Conservation (phyloP, 208 protist species). For the Herpetomonas tarakana region DNA sequence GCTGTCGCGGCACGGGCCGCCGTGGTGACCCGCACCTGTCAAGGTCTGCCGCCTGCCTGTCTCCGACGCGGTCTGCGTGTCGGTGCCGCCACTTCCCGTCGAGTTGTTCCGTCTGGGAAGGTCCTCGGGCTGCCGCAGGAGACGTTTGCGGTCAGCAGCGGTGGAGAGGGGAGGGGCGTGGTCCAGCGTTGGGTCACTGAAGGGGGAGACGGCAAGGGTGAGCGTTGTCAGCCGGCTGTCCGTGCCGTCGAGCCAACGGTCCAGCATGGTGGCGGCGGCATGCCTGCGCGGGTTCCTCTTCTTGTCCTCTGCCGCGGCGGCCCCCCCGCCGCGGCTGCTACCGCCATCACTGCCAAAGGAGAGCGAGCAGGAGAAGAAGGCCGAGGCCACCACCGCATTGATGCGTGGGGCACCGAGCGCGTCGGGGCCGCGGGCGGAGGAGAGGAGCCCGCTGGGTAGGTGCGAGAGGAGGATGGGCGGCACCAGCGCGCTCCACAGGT, state of each 20-base stretch:
- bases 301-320: constrained; percentile 8
- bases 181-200: constrained; percentile 34
- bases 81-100: not conserved
- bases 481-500: constrained; percentile 49
- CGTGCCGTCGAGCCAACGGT: not conserved
- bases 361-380: constrained; percentile 12
- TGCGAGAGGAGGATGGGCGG: constrained; percentile 63
- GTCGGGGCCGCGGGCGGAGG: constrained; percentile 24
- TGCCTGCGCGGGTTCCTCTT: not conserved
- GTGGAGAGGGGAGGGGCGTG: constrained; percentile 23
- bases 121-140: constrained; percentile 11
- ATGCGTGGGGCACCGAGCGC: constrained; percentile 55
- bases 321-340: not conserved
- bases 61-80: not conserved
- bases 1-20: not conserved
- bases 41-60: not conserved
- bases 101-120: not conserved
- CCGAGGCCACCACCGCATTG: constrained; percentile 68
- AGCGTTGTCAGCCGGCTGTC: constrained; percentile 22
- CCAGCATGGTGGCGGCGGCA: not conserved
- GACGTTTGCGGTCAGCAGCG: constrained; percentile 24
- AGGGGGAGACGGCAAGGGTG: constrained; percentile 57
- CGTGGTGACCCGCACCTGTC: not conserved
- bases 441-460: constrained; percentile 37
- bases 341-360: not conserved